These are phyloP conservation scores for Populus simonii DNA, from an alignment of 345 rosid genomes.

Conservation along the genomic window DNA sequence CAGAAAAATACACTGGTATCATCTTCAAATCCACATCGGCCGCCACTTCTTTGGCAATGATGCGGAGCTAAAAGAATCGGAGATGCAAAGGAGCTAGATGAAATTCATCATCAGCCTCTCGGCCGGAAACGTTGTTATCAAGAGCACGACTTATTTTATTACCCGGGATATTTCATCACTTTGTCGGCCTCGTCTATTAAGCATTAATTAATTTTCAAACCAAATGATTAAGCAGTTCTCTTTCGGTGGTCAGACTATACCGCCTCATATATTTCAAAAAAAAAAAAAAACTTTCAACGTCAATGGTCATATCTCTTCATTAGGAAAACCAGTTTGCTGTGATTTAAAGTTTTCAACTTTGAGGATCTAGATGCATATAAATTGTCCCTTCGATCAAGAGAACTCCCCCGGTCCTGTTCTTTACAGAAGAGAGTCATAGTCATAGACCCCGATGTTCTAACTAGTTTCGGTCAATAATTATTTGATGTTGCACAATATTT, in stretches of 20 bases:
- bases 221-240: background rate
- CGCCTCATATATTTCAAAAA: background rate
- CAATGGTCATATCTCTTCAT: too few relatives aligned
- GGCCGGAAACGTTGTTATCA: background rate
- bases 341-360: too few relatives aligned
- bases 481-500: too few relatives aligned
- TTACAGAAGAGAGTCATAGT: too few relatives aligned
- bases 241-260: background rate
- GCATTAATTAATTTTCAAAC: background rate
- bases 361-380: too few relatives aligned
- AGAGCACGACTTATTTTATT: too few relatives aligned
- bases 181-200: background rate
- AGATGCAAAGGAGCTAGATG: background rate
- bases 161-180: background rate
- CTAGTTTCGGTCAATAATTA: too few relatives aligned
- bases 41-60: slow-evolving; percentile 28
- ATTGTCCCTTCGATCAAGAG: too few relatives aligned
- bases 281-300: background rate
- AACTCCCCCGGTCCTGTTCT: too few relatives aligned
- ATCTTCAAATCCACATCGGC: slow-evolving; percentile 23
- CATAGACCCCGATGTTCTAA: too few relatives aligned
- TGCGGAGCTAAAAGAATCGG: background rate
- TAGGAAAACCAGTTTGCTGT: too few relatives aligned
- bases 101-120: background rate
- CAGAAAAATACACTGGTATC: slow-evolving; percentile 22